Base-by-base conservation (phyloP, 768 basidiomycete species). In the Auricularia sp. region DNA sequence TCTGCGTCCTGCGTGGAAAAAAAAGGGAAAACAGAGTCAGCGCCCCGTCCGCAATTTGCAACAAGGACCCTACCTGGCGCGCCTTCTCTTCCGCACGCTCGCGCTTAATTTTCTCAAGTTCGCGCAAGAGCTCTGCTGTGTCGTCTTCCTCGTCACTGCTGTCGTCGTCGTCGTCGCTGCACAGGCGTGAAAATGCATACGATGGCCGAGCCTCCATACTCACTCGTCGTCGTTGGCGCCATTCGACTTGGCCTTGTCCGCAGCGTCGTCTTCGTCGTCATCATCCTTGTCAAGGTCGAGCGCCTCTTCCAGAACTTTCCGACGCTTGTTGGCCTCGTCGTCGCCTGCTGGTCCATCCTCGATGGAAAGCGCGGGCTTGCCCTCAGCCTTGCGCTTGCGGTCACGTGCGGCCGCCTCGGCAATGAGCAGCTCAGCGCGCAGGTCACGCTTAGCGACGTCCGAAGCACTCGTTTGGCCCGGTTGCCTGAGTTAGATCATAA, bases 31-130 rank as follows among this genome's bases (percentile, higher is more conserved):
- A 51, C 62, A 56, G 47, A 61, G 21, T 14, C 45, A 61, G 6
- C 29, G 62, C 14, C 37, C 10, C n/a, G n/a, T 7, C 39, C 39
- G 10, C 51, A 44, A 56, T 56, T 21, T 14, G 29, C 59, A 44
- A 58, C 35, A 24, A 45, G 36, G n/a, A 51, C 18, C 39, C 39
- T 34, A 77, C 78, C 66, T 74, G 73, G 54, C 90, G 81, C 44
- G 82, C 88, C 72, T 94, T 94, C 76, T 98, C 97, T 71, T 90
- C 95, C 11, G 95, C 95, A 10, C 96, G 83, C 72, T 98, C 95
- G 59, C 88, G 88, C 76, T 97, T 98, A 69, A 98, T 98, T 79
- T 96, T 98, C 76, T 97, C 96, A n/a, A 99, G 81, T 74, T 99
- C 97, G 33, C 94, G 87, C 67, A 99, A 80, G 29, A 99, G 81